Percentiles rank a stretch among this genome's conserved stretches.
phyloP scores from a whole-genome alignment of 139 green algal species.

The Closterium sp. region DNA sequence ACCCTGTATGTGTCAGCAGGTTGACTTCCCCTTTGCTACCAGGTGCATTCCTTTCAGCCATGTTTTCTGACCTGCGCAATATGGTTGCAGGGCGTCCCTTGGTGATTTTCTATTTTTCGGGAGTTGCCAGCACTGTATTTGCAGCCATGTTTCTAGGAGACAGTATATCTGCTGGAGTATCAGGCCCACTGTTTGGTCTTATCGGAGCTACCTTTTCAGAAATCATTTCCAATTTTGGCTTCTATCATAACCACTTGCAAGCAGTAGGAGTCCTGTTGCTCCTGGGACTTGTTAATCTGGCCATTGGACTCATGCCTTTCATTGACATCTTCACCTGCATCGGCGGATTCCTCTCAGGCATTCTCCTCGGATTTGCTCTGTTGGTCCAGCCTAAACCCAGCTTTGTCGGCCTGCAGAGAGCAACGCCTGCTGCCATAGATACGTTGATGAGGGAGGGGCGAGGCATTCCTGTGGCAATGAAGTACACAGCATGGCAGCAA shows the following conservation, averaged over 20 bases:
- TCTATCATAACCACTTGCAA: conserved; percentile 20
- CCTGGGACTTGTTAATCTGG: conserved; percentile 25
- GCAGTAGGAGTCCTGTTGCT: no score
- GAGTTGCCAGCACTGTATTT: neutral
- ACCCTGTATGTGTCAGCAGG: neutral
- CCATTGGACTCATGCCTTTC: conserved; percentile 37
- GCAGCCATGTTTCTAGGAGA: conserved; percentile 27
- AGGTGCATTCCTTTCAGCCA: no score
- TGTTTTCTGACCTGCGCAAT: no score
- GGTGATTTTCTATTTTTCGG: no score
- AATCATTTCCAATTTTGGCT: conserved; percentile 25
- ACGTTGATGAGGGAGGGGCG: no score
- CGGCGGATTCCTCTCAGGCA: conserved; percentile 26
- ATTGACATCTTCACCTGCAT: conserved; percentile 49
- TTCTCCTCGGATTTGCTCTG: conserved; percentile 39
- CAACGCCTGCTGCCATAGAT: no score
- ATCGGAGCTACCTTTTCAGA: conserved; percentile 40
- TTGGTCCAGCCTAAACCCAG: conserved; percentile 26
- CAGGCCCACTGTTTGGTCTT: conserved; percentile 47
- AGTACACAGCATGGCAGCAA: no score
- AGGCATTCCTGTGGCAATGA: no score
- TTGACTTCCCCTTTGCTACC: no score
- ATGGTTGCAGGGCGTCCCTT: no score
- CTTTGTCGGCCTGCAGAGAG: neutral
- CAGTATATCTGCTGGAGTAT: conserved; percentile 33